Evolutionary conservation across 2,329 filamentous ascomycete genomes (phyloP), one percentile per base, ranked within the genome.

Genomic region (Colletotrichum viniferum): DNA sequence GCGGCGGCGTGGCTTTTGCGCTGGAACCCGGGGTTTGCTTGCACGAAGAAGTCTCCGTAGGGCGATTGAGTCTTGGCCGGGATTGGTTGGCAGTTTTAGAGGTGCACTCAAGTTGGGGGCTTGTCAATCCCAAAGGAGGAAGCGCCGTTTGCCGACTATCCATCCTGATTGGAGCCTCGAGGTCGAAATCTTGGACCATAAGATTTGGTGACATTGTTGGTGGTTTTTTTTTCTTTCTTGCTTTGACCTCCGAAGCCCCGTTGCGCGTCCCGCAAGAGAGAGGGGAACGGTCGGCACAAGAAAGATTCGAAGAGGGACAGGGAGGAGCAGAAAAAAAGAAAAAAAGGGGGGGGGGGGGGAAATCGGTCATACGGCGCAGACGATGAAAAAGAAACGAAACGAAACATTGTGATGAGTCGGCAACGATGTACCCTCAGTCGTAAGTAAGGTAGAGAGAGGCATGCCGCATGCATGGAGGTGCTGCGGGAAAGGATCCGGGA

Each of bases 331-430:
- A 18, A 48, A 61, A 62, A 32, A 69, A 24, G 4, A 24, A 24
- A 24, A 24, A 24, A 24, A n/a, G n/a, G n/a, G n/a, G n/a, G n/a
- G n/a, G n/a, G n/a, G n/a, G n/a, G n/a, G n/a, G n/a, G n/a, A n/a
- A n/a, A n/a, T n/a, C 68, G 61, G 21, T 62, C 68, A 62, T 38
- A 24, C 56, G 61, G 43, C n/a, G 38, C 30, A 28, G 72, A 24
- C 24, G 60, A 58, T 21, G 48, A 56, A 67, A 26, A 74, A 74
- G 72, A 74, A 38, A 38, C 62, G 68, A 74, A 74, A 74, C 68
- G 62, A 74, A 74, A 74, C 68, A 68, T 43, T 38, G 32, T 63
- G 62, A 63, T 62, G 60, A 52, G 34, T 62, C 36, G 48, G 26
- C 52, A 48, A 48, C 32, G 43, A 52, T 52, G 43, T 52, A 52